These are phyloP conservation scores for Penicillium sp. DNA, from an alignment of 2,329 filamentous ascomycete species.

Conservation along the genomic window DNA sequence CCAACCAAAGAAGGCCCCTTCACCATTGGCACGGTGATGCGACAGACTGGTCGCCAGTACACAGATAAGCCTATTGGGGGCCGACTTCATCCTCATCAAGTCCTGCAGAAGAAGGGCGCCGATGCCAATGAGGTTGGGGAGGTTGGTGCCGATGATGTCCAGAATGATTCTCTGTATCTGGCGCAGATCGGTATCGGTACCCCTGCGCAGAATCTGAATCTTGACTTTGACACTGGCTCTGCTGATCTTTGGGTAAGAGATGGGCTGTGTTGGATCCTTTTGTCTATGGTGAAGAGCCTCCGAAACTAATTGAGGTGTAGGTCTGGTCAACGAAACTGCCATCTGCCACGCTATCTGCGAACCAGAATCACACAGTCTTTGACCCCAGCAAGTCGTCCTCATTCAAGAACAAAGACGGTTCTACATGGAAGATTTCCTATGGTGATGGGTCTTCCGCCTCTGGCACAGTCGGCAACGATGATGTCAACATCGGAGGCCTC, in stretches of 20 bases:
- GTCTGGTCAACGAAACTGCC: constrained; percentile 60
- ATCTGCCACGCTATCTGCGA: constrained; percentile 37
- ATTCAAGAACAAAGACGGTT: constrained; percentile 55
- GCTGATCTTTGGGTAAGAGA: constrained; percentile 67
- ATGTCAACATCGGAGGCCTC: constrained; percentile 64
- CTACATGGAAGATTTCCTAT: constrained; percentile 68
- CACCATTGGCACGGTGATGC: constrained; percentile 53
- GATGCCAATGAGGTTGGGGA: constrained; percentile 47
- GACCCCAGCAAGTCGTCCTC: constrained; percentile 64
- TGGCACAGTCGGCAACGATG: constrained; percentile 67
- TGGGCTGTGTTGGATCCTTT: neutral
- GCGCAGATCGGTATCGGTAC: constrained; percentile 67
- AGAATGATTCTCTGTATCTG: constrained; percentile 70
- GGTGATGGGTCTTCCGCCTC: constrained; percentile 70
- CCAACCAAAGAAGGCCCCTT: constrained; percentile 68
- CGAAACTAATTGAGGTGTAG: constrained; percentile 38
- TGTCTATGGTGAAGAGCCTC: neutral
- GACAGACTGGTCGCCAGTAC: constrained; percentile 55
- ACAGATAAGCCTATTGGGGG: constrained; percentile 54
- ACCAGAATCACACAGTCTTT: constrained; percentile 58
- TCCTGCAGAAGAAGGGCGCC: constrained; percentile 54
- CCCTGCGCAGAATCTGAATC: constrained; percentile 62
- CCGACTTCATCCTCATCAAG: constrained; percentile 51
- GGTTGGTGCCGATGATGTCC: constrained; percentile 64
- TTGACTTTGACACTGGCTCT: constrained; percentile 73